phyloP scores from a whole-genome alignment of 2,329 filamentous ascomycete species.

The Penicillium sp. region DNA sequence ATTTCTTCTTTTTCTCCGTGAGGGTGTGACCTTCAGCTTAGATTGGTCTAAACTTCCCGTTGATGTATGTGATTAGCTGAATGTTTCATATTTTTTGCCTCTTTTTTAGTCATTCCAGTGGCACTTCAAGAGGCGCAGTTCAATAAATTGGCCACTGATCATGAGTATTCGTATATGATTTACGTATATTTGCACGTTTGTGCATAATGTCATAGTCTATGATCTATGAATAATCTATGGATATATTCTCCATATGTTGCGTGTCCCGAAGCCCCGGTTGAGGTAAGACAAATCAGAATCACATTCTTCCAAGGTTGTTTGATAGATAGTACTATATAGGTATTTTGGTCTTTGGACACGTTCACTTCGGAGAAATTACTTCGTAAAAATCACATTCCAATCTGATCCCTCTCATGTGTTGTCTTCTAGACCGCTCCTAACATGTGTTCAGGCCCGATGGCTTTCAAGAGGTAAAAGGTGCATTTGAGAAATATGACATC shows the following conservation, averaged over 20 bases:
- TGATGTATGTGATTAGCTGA: conserved; percentile 3
- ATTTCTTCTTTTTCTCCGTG: not conserved
- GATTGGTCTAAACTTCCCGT: not conserved
- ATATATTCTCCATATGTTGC: conserved; percentile 4
- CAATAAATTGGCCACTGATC: not conserved
- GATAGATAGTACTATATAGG: not conserved
- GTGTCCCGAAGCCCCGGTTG: conserved; percentile 1
- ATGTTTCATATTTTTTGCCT: conserved; percentile 8
- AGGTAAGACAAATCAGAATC: conserved; percentile 7
- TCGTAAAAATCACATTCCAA: not conserved
- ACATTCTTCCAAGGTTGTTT: not conserved
- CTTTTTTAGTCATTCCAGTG: not conserved
- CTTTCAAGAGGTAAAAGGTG: not conserved
- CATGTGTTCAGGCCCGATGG: conserved; percentile 9
- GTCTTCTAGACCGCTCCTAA: conserved; percentile 15
- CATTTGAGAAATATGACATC: not conserved
- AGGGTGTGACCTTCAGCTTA: not conserved
- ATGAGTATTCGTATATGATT: not conserved
- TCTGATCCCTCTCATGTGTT: conserved; percentile 12
- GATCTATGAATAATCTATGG: not conserved
- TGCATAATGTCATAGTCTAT: not conserved
- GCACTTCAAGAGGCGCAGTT: conserved; percentile 3
- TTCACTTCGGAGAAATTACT: not conserved
- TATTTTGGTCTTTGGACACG: conserved; percentile 5
- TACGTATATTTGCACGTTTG: not conserved